Percentiles rank a stretch among this genome's conserved stretches.
phyloP scores from a whole-genome alignment of 345 rosid species.

The Heritiera fomes region DNA sequence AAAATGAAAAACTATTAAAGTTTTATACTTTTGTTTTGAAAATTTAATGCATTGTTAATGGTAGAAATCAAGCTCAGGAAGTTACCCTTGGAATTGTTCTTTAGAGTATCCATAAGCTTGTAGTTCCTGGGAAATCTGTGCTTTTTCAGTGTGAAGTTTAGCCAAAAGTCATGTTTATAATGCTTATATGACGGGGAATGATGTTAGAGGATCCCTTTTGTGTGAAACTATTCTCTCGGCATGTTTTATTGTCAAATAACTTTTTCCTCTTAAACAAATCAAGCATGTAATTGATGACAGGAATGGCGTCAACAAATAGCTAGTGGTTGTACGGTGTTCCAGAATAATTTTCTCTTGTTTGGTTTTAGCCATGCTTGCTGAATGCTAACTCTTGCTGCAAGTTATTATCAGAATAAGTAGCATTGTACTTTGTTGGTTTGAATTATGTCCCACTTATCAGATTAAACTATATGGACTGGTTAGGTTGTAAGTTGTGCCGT shows the following conservation, averaged over 20 bases:
- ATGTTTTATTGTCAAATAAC: not conserved
- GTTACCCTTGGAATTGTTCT: not conserved
- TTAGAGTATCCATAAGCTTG: not conserved
- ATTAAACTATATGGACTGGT: not conserved
- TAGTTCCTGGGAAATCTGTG: not conserved
- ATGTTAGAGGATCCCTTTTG: not conserved
- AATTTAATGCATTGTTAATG: not conserved
- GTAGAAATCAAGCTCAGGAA: not conserved
- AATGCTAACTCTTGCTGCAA: not conserved
- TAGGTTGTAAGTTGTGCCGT: not conserved
- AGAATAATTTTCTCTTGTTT: not conserved
- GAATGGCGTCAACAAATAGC: not conserved
- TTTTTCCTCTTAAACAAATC: not conserved
- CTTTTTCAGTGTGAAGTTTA: not conserved
- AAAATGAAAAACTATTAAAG: not conserved
- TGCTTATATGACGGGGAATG: not conserved
- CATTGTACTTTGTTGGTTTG: not conserved
- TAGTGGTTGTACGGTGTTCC: not conserved
- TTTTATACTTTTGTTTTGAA: not conserved
- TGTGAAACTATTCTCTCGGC: slow-evolving; percentile 2
- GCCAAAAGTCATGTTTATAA: not conserved
- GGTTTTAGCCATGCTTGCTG: slow-evolving; percentile 2
- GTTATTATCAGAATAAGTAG: not conserved
- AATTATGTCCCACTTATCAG: not conserved
- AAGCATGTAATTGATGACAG: not conserved